Evolutionary conservation across 2,329 filamentous ascomycete genomes (phyloP).

Genomic region (Westerdykella ornata): DNA sequence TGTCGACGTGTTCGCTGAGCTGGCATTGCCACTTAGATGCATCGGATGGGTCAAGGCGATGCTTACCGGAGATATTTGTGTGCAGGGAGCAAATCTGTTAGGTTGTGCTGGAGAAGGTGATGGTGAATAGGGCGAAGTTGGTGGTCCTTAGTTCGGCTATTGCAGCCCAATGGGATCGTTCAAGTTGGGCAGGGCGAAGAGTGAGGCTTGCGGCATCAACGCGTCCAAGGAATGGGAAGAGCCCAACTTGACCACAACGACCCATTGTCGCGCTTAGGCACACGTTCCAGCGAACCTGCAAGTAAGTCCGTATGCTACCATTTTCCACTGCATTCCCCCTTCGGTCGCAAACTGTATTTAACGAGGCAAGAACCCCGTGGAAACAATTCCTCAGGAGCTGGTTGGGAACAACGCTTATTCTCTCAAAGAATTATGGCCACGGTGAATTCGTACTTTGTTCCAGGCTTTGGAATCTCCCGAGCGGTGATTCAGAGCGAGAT

Average conservation of each 20-base stretch:
- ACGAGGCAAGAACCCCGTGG: neutral
- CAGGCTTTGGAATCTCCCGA: constrained; percentile 39
- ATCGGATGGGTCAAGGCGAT: too few species aligned
- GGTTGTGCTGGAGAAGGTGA: too few species aligned
- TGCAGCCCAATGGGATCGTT: neutral
- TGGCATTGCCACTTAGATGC: too few species aligned
- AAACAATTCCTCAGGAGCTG: neutral
- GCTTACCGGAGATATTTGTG: too few species aligned
- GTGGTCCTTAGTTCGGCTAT: neutral
- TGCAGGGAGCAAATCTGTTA: too few species aligned
- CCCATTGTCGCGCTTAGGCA: neutral
- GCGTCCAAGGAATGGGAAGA: neutral
- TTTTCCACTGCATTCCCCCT: too few species aligned
- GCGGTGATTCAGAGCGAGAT: constrained; percentile 42
- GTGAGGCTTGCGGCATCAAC: neutral
- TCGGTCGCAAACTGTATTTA: too few species aligned
- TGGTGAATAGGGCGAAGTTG: too few species aligned
- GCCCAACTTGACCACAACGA: neutral
- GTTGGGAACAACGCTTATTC: neutral
- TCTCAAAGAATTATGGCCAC: constrained; percentile 16
- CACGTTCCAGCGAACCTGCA: neutral
- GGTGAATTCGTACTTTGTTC: constrained; percentile 39
- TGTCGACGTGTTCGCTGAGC: too few species aligned
- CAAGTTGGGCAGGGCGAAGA: neutral
- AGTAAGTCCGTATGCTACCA: neutral